These are phyloP conservation scores for Pyrenochaeta sp. DNA, from an alignment of 2,329 filamentous ascomycete species.

Conservation along the genomic window DNA sequence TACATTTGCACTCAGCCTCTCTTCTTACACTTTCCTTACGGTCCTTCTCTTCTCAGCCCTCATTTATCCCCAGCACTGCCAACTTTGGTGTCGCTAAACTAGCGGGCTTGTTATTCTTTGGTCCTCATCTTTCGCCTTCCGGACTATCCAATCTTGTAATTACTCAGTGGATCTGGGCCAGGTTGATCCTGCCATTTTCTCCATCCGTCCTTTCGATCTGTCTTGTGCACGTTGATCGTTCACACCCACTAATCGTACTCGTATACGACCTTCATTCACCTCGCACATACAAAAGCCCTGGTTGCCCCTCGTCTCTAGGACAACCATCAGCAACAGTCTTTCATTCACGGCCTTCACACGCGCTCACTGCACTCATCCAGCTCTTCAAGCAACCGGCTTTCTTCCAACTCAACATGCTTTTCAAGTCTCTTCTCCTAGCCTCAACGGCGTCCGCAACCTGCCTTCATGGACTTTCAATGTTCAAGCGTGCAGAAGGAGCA, in stretches of 20 bases:
- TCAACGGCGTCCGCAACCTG: constrained; percentile 51
- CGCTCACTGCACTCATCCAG: background rate
- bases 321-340: background rate
- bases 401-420: constrained; percentile 37
- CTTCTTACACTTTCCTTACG: constrained; percentile 7
- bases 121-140: constrained; percentile 11
- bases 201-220: constrained; percentile 8
- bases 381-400: background rate
- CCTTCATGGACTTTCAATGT: constrained; percentile 53
- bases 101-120: constrained; percentile 12
- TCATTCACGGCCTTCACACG: background rate
- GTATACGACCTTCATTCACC: background rate
- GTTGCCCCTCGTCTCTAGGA: background rate
- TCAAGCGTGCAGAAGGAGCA: constrained; percentile 36
- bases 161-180: constrained; percentile 13
- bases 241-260: constrained; percentile 1
- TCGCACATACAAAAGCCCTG: background rate
- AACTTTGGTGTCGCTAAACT: constrained; percentile 6
- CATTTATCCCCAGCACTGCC: constrained; percentile 9
- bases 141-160: constrained; percentile 9
- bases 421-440: constrained; percentile 41
- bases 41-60: constrained; percentile 22
- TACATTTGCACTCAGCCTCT: constrained; percentile 12
- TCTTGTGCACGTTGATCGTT: constrained; percentile 23
- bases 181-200: constrained; percentile 22